phyloP scores from a whole-genome alignment of 176 grass and related monocot species.

The Poa annua region DNA sequence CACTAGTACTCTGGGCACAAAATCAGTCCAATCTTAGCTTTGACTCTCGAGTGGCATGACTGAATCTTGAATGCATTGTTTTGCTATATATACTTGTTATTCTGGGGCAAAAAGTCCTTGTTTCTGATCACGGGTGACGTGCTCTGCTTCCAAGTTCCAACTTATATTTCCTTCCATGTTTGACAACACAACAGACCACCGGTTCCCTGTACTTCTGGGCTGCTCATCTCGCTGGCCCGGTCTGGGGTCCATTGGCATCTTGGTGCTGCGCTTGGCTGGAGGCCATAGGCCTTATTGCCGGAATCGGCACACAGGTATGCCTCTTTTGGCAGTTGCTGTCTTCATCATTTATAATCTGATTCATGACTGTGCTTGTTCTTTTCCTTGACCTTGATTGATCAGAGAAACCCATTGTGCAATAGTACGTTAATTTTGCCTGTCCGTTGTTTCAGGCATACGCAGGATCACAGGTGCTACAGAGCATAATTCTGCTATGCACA shows the following conservation, averaged over 20 bases:
- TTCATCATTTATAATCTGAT: neutral
- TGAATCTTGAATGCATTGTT: constrained; percentile 20
- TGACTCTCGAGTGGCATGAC: neutral
- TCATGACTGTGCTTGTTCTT: neutral
- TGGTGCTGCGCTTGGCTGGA: constrained; percentile 99
- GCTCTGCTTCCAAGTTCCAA: neutral
- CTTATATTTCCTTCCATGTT: neutral
- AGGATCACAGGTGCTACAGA: constrained; percentile 81
- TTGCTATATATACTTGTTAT: neutral
- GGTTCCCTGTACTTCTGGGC: constrained; percentile 98
- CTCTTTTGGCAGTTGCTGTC: neutral
- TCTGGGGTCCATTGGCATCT: constrained; percentile 92
- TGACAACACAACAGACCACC: constrained; percentile 80
- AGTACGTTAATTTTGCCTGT: neutral
- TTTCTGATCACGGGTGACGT: neutral
- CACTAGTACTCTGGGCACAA: too few relatives aligned
- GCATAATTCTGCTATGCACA: constrained; percentile 87
- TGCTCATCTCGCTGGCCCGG: constrained; percentile 91
- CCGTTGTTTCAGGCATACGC: constrained; percentile 70
- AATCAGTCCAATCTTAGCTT: neutral
- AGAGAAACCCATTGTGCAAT: neutral
- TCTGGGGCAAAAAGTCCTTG: neutral
- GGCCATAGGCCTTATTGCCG: constrained; percentile 91
- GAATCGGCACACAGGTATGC: constrained; percentile 95
- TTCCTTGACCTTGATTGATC: neutral